phyloP scores from a whole-genome alignment of 257 asterid genomes.

The Haberlea rhodopensis region DNA sequence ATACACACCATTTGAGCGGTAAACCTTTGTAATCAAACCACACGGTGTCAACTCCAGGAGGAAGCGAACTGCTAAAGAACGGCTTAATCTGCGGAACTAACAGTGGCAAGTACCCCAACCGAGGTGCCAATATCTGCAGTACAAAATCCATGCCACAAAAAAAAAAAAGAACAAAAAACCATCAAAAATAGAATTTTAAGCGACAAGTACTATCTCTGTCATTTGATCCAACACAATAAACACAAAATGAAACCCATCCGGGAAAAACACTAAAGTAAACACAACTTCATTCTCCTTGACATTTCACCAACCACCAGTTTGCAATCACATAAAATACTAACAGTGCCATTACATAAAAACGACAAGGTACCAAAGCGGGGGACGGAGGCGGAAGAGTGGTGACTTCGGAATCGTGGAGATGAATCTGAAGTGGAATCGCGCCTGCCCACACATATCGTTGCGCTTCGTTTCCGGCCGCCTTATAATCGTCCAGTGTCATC shows the following conservation, averaged over 20 bases:
- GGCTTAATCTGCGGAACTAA: conserved; percentile 83
- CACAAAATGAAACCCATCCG: neutral
- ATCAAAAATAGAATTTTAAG: conserved; percentile 11
- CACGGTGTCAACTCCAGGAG: conserved; percentile 75
- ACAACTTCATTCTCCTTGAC: neutral
- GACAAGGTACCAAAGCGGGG: conserved; percentile 65
- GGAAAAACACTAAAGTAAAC: neutral
- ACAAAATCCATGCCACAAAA: conserved; percentile 21
- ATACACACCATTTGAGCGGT: conserved; percentile 87
- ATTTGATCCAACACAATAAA: neutral
- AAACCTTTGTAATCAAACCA: conserved; percentile 54
- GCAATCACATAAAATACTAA: conserved; percentile 13
- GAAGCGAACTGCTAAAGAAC: conserved; percentile 79
- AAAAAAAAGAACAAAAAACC: no score
- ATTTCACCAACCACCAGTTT: conserved; percentile 13
- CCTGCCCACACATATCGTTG: conserved; percentile 81
- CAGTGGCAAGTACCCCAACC: conserved; percentile 88
- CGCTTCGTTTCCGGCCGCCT: conserved; percentile 63
- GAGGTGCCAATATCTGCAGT: conserved; percentile 88
- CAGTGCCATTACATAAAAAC: neutral
- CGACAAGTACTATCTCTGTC: neutral
- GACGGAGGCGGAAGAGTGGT: conserved; percentile 88
- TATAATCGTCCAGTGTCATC: neutral
- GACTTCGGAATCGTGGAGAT: conserved; percentile 96
- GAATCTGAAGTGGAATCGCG: conserved; percentile 87